Evolutionary conservation across 2,329 filamentous ascomycete species (phyloP).

Genomic region (Penicillium freii): DNA sequence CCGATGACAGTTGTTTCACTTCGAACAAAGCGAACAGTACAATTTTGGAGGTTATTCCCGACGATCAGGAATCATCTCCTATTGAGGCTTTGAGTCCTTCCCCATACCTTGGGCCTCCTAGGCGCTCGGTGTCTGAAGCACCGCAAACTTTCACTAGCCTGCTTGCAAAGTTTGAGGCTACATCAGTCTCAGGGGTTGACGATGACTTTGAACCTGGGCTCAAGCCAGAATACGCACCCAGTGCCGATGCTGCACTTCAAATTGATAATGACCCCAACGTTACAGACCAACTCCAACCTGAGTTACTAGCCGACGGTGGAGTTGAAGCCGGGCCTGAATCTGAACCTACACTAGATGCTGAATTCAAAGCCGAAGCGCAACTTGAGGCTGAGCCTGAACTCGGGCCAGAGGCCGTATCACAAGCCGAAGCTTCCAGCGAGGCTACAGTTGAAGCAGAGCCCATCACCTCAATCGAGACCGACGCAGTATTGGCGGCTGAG

Average conservation of each 20-base stretch:
- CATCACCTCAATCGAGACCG: not conserved
- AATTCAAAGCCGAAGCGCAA: not conserved
- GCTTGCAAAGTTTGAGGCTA: constrained; percentile 40
- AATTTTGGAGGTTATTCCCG: constrained; percentile 24
- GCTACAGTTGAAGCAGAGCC: not conserved
- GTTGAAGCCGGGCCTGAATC: not conserved
- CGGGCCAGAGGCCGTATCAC: not conserved
- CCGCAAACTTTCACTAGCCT: constrained; percentile 37
- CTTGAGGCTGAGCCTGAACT: not conserved
- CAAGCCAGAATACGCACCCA: not conserved
- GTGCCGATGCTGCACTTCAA: not conserved
- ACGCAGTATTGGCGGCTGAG: not conserved
- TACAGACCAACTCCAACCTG: not conserved
- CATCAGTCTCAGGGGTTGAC: constrained; percentile 12
- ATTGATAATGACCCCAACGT: not conserved
- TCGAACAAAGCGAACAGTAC: constrained; percentile 26
- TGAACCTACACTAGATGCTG: not conserved
- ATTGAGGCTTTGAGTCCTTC: constrained; percentile 10
- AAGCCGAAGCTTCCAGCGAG: not conserved
- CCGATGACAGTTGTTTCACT: constrained; percentile 32
- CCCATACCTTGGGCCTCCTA: constrained; percentile 9
- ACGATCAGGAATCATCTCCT: constrained; percentile 18
- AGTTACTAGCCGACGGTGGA: not conserved
- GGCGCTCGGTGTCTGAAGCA: constrained; percentile 30
- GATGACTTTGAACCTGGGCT: not conserved